Conservation (phyloP, 139 green algal species). For the Auxenochlorella pyrenoidosa region DNA sequence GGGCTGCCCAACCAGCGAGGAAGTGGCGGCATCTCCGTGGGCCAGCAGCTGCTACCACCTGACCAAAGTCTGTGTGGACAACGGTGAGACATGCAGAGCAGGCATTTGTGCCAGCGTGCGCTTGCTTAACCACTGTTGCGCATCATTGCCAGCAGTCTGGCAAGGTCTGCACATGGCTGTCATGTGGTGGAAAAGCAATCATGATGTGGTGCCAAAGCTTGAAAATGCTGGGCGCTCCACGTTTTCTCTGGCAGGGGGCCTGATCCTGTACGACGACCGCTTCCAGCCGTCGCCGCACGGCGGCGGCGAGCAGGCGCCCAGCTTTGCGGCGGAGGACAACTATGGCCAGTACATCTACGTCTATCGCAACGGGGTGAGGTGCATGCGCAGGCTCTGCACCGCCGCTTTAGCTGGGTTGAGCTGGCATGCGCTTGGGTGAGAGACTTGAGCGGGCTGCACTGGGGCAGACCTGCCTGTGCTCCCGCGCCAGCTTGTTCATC, state of each 20-base stretch:
- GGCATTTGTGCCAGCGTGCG: too few relatives aligned
- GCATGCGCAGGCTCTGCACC: not conserved
- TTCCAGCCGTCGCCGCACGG: slow-evolving; percentile 8
- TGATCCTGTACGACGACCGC: slow-evolving; percentile 20
- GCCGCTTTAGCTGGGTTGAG: not conserved
- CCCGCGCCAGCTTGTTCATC: too few relatives aligned
- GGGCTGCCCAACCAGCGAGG: not conserved
- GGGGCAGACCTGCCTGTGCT: not conserved
- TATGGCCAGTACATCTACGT: slow-evolving; percentile 25
- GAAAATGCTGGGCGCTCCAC: too few relatives aligned
- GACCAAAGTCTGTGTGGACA: slow-evolving; percentile 16
- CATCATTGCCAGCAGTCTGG: not conserved
- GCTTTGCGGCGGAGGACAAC: not conserved
- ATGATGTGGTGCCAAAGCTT: too few relatives aligned
- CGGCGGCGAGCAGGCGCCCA: slow-evolving; percentile 9
- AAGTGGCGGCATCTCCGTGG: not conserved
- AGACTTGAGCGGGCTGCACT: not conserved
- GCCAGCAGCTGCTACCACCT: slow-evolving; percentile 12
- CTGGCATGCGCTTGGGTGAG: not conserved
- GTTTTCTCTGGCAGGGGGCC: not conserved
- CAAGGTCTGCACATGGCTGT: not conserved
- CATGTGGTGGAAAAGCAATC: too few relatives aligned
- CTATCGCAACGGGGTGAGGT: slow-evolving; percentile 11
- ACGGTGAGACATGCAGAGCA: not conserved
- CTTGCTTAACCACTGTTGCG: too few relatives aligned